Base-by-base conservation (phyloP, 2,329 filamentous ascomycete species). In the Madurella mycetomatis region DNA sequence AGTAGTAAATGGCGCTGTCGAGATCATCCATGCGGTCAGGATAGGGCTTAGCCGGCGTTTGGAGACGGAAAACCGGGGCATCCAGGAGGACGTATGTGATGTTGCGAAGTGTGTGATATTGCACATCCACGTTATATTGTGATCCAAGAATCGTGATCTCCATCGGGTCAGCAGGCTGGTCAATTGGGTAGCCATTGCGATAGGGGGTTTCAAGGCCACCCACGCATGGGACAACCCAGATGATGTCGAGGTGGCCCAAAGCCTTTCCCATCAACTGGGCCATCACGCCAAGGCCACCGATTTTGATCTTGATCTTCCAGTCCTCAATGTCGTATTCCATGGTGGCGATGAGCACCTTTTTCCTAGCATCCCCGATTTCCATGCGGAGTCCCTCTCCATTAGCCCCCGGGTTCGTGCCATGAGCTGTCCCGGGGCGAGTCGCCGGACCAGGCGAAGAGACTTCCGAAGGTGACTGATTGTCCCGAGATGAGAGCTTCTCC, bases 291-390 rank as follows among this genome's bases (percentile, higher is more conserved):
- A 87, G 74, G 58, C 84, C 84, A 55, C 84, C 84, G 46, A 87
- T 87, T 67, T 87, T 87, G 68, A 87, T 83, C 67, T 84, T 86
- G 69, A 87, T 83, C 2, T 69, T 75, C 84, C 84, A 87, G 64
- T 87, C 84, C 52, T 84, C 81, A 56, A 87, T 86, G 54, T 86
- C 82, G 66, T 87, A 87, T 65, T 87, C 84, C 81, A 86, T 85
- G 2, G 84, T 87, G n/a, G 82, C 84, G 51, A 87, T 84, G 34
- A 87, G 73, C 2, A 85, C 79, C 44, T 77, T 85, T n/a, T 59
- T 59, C 17, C 57, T 41, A 8, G 51, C 51, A 0, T 48, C 57
- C 1, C 57, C 57, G 15, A 59, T 47, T 18, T 59, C 57, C 57
- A 56, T 56, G 37, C 47, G 41, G 5, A 59, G 41, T 12, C 51